These are phyloP conservation scores for Geosmithia putterillii DNA, from an alignment of 2,329 filamentous ascomycete genomes.

Conservation along the genomic window DNA sequence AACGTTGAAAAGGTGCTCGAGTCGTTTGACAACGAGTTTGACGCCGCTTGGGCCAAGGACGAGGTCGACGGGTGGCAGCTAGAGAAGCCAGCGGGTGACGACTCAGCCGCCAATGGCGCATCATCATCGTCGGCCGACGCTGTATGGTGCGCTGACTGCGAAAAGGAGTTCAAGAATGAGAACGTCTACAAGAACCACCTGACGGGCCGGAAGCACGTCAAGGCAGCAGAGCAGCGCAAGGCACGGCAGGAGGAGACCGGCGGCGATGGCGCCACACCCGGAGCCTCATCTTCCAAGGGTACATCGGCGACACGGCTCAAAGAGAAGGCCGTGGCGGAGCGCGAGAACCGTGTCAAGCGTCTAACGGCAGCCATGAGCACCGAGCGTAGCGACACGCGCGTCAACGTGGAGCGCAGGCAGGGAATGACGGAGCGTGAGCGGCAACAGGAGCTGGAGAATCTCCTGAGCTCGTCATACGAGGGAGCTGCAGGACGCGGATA, in stretches of 20 bases:
- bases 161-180: constrained; percentile 90
- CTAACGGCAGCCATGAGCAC: constrained; percentile 74
- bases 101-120: constrained; percentile 8
- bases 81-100: constrained; percentile 29
- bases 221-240: constrained; percentile 58
- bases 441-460: constrained; percentile 81
- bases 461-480: constrained; percentile 41
- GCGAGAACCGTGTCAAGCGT: constrained; percentile 72
- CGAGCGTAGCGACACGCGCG: constrained; percentile 76
- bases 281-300: constrained; percentile 7
- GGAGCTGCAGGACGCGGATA: not conserved
- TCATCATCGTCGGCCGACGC: constrained; percentile 40
- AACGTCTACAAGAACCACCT: constrained; percentile 90
- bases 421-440: constrained; percentile 96
- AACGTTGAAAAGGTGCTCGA: constrained; percentile 68
- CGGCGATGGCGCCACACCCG: constrained; percentile 8
- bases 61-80: constrained; percentile 68
- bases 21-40: constrained; percentile 74
- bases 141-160: constrained; percentile 82
- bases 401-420: constrained; percentile 92
- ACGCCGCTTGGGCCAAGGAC: constrained; percentile 68
- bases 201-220: constrained; percentile 83
- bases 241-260: constrained; percentile 17
- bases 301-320: constrained; percentile 51
- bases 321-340: constrained; percentile 80